phyloP scores from a whole-genome alignment of 352 stramenopile genomes.

The Phytophthora brassicae region DNA sequence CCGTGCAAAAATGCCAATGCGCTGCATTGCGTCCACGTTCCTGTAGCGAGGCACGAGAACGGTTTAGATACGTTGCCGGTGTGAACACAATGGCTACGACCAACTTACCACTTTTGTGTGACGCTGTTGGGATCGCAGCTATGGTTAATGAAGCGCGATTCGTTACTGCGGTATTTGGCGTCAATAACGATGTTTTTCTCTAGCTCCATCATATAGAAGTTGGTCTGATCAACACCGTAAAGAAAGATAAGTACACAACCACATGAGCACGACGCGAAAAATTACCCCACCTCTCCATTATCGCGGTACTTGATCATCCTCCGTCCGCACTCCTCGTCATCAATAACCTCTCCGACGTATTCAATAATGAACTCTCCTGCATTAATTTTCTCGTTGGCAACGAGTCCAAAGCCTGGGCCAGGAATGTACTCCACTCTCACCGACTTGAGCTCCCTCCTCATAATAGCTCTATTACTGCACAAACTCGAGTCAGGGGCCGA shows the following conservation, averaged over 20 bases:
- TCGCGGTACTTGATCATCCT: conserved; percentile 62
- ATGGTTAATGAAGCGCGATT: conserved; percentile 96
- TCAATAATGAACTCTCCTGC: conserved; percentile 91
- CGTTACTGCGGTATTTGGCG: conserved; percentile 87
- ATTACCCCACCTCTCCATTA: conserved; percentile 45
- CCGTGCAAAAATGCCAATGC: conserved; percentile 80
- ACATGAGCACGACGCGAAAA: not conserved
- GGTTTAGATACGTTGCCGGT: not conserved
- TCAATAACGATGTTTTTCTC: conserved; percentile 88
- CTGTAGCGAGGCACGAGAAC: conserved; percentile 15
- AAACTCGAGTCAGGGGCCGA: conserved; percentile 64
- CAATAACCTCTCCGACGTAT: conserved; percentile 94
- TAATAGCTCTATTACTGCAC: conserved; percentile 78
- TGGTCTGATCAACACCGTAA: conserved; percentile 37
- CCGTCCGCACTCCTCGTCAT: conserved; percentile 79
- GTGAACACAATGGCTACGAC: not conserved
- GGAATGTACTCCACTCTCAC: conserved; percentile 70
- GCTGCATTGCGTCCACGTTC: conserved; percentile 72
- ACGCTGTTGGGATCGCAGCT: conserved; percentile 94
- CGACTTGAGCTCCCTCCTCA: conserved; percentile 64
- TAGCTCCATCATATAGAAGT: conserved; percentile 89
- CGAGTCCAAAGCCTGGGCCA: conserved; percentile 90
- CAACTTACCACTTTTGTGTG: conserved; percentile 90
- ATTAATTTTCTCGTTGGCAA: conserved; percentile 78
- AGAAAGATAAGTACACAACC: not conserved